Conservation (phyloP, 2,329 filamentous ascomycete genomes). For the Alternaria ethzedia region DNA sequence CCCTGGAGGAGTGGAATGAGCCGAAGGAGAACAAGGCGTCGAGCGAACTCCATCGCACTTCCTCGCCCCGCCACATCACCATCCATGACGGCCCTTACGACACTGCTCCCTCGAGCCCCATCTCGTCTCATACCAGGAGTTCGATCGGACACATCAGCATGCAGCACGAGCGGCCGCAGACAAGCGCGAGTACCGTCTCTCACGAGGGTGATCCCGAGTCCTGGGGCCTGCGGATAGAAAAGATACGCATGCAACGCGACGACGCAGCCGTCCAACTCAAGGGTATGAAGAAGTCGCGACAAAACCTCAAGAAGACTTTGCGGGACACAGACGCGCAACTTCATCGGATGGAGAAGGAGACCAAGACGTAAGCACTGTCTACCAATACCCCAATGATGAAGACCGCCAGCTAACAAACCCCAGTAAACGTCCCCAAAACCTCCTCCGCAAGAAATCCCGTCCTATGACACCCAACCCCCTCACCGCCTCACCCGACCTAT, state of each 20-base stretch:
- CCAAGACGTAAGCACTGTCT: conserved; percentile 27
- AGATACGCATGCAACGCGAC: conserved; percentile 41
- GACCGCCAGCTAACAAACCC: background rate
- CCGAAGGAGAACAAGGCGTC: background rate
- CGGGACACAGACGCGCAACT: conserved; percentile 43
- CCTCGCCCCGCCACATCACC: conserved; percentile 16
- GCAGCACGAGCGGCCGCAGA: conserved; percentile 25
- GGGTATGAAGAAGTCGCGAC: conserved; percentile 38
- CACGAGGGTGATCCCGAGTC: conserved; percentile 29
- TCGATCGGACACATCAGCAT: conserved; percentile 16
- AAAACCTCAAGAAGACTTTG: conserved; percentile 39
- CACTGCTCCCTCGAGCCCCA: conserved; percentile 14
- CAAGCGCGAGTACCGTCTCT: conserved; percentile 23
- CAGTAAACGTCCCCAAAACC: conserved; percentile 14
- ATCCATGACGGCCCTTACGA: conserved; percentile 14
- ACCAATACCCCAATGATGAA: no score
- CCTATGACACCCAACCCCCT: conserved; percentile 4
- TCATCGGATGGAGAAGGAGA: conserved; percentile 36
- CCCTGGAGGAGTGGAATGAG: conserved; percentile 27
- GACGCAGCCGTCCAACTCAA: conserved; percentile 43
- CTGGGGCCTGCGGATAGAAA: conserved; percentile 45
- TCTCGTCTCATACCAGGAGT: conserved; percentile 15
- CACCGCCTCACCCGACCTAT: background rate
- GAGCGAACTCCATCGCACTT: conserved; percentile 9
- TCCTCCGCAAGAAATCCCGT: conserved; percentile 17